Conservation (phyloP, 225 moss, liverwort and hornwort species). For the Rhytidiadelphus loreus region DNA sequence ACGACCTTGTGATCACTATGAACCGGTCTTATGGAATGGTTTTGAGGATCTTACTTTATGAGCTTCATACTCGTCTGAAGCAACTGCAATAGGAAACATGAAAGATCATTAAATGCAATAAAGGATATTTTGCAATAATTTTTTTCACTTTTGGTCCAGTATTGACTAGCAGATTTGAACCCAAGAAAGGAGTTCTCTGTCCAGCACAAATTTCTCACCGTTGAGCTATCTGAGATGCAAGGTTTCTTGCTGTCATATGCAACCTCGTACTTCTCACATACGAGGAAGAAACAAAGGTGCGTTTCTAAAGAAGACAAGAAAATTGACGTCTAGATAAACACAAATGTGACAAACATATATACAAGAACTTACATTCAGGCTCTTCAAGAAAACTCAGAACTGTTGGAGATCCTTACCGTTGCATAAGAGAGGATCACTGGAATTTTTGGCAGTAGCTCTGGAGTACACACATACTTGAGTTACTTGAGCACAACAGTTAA, state of each 20-base stretch:
- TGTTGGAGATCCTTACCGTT: conserved; percentile 43
- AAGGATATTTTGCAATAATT: not conserved
- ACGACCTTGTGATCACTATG: not conserved
- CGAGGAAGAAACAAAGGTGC: not conserved
- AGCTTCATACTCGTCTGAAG: conserved; percentile 52
- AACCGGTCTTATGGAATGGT: not conserved
- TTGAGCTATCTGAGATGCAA: not conserved
- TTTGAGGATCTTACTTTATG: conserved; percentile 52
- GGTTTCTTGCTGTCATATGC: not conserved
- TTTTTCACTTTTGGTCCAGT: not conserved
- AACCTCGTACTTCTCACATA: not conserved
- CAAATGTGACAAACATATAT: not conserved
- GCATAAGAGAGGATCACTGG: conserved; percentile 55
- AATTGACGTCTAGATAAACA: not conserved
- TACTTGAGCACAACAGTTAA: not conserved
- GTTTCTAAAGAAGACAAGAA: not conserved
- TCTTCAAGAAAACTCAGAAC: not conserved
- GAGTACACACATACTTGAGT: not conserved
- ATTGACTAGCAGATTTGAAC: not conserved
- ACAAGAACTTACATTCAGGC: not conserved
- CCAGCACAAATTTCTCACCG: not conserved
- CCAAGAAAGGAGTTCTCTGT: not conserved
- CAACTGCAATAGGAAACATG: conserved; percentile 30
- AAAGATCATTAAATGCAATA: not conserved
- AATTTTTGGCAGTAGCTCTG: conserved; percentile 65